These are phyloP conservation scores for Vaccinium myrtillus DNA, from an alignment of 148 eudicot species.

Conservation along the genomic window DNA sequence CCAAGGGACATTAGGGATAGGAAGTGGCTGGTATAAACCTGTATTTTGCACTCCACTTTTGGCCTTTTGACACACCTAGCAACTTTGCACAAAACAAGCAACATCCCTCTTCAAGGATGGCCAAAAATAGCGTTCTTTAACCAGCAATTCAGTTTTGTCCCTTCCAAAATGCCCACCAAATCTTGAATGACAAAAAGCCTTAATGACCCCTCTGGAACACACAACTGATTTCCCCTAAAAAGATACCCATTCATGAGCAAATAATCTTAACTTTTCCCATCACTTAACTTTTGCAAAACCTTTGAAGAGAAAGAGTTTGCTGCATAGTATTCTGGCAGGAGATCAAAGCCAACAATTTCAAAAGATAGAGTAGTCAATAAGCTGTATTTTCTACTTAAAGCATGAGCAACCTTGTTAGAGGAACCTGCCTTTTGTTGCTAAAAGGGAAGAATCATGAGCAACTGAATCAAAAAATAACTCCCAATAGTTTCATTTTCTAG, in stretches of 20 bases:
- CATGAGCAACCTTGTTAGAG: neutral
- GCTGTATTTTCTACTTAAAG: neutral
- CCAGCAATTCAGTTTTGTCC: neutral
- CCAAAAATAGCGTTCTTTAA: neutral
- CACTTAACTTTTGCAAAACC: neutral
- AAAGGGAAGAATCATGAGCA: too few relatives aligned
- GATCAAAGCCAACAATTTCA: neutral
- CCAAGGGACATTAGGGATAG: neutral
- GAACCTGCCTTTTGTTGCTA: neutral
- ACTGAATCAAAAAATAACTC: too few relatives aligned
- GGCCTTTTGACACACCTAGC: neutral
- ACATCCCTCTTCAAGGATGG: neutral
- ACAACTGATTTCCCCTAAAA: too few relatives aligned
- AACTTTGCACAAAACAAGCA: neutral
- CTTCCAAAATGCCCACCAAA: neutral
- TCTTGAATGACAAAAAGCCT: neutral
- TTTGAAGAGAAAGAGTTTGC: neutral
- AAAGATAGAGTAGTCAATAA: neutral
- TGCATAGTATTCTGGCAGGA: neutral
- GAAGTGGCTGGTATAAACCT: too few relatives aligned
- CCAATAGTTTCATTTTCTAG: too few relatives aligned
- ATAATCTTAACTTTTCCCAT: neutral
- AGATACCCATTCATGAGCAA: neutral
- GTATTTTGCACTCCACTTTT: too few relatives aligned
- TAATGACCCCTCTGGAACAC: neutral